phyloP scores from a whole-genome alignment of 345 rosid species.

The Xanthoceras sorbifolium region DNA sequence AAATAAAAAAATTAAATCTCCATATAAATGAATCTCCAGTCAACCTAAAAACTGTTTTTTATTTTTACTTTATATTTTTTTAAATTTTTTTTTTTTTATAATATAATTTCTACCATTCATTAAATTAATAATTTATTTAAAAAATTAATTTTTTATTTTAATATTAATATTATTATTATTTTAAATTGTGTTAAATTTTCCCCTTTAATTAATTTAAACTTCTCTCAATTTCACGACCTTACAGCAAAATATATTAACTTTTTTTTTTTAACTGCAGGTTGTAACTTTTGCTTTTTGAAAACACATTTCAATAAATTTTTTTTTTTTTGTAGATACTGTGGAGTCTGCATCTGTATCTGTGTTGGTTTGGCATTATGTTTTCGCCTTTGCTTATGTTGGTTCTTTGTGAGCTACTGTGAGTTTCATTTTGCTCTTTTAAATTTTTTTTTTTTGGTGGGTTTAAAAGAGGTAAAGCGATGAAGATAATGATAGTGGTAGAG shows the following conservation, averaged over 20 bases:
- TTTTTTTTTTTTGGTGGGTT: not conserved
- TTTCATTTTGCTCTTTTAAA: slow-evolving; percentile 6
- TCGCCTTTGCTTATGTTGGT: slow-evolving; percentile 50
- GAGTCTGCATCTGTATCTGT: slow-evolving; percentile 45
- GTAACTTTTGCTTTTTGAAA: slow-evolving; percentile 15
- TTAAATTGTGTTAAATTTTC: too few species aligned
- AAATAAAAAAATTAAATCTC: too few species aligned
- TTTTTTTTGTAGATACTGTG: slow-evolving; percentile 34
- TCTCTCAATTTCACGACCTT: not conserved
- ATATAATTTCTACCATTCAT: too few species aligned
- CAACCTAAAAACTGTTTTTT: too few species aligned
- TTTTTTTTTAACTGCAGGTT: slow-evolving; percentile 19
- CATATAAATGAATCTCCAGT: too few species aligned
- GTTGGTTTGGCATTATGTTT: slow-evolving; percentile 67
- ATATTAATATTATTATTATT: too few species aligned
- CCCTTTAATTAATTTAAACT: too few species aligned
- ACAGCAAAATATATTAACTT: not conserved
- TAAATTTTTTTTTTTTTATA: too few species aligned
- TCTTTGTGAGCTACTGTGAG: slow-evolving; percentile 23
- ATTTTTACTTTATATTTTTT: too few species aligned
- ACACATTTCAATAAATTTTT: slow-evolving; percentile 12
- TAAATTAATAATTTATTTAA: too few species aligned
- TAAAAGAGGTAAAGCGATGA: slow-evolving; percentile 15
- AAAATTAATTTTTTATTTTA: too few species aligned
- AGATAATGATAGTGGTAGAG: slow-evolving; percentile 31